phyloP scores from a whole-genome alignment of 176 grass and related monocot genomes.

The Avena eriantha region DNA sequence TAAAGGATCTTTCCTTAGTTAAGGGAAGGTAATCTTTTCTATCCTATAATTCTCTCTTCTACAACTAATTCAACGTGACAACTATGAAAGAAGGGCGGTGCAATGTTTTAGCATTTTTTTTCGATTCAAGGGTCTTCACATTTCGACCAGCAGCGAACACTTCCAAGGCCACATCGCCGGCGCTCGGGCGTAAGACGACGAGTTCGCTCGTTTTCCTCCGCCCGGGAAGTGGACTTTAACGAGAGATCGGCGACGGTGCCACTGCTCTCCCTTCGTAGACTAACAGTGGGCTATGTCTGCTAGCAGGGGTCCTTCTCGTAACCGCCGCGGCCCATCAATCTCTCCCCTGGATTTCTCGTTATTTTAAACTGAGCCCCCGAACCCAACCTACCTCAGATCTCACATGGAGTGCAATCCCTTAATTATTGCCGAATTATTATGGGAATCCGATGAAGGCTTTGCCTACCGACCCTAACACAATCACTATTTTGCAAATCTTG shows the following conservation, averaged over 20 bases:
- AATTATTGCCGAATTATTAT: conserved; percentile 50
- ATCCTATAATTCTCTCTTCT: too few species aligned
- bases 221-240: neutral
- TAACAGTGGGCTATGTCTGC: neutral
- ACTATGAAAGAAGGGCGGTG: too few species aligned
- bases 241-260: neutral
- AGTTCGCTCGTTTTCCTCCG: neutral
- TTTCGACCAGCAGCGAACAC: too few species aligned
- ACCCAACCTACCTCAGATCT: neutral
- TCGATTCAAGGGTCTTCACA: too few species aligned
- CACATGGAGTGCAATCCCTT: conserved; percentile 25
- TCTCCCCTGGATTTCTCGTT: neutral
- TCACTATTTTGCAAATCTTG: neutral
- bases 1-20: too few species aligned
- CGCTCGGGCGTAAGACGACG: neutral
- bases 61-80: too few species aligned
- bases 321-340: conserved; percentile 3
- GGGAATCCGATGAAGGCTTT: conserved; percentile 38
- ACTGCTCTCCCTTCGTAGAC: neutral
- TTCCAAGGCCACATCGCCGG: too few species aligned
- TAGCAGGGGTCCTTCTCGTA: conserved; percentile 5
- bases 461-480: neutral
- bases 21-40: too few species aligned
- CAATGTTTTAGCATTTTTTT: too few species aligned
- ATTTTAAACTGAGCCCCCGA: neutral